Base-by-base conservation (phyloP, 2,329 filamentous ascomycete genomes). In the Xylariales sp. region DNA sequence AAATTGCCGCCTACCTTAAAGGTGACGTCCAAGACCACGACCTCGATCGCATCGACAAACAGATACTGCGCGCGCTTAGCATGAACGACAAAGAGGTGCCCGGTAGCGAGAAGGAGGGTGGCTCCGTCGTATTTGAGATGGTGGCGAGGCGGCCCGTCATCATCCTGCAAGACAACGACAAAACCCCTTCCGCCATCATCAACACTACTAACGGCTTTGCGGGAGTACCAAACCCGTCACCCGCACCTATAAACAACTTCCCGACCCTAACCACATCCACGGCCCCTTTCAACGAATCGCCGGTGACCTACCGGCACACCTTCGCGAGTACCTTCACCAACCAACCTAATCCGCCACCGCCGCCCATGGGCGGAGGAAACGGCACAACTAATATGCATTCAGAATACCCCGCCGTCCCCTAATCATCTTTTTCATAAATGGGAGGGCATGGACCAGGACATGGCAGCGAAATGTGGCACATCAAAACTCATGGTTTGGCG, bases 11-110 rank as follows among this genome's bases (percentile, higher is more conserved):
- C n/a, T 77, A 75, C 65, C 69, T 77, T 9, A 73, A 72, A 54
- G 75, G 75, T 23, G 68, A 69, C 16, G 41, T 72, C 39, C 63
- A 55, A 14, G 74, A 76, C 49, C 68, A 67, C 12, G 75, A 76
- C 9, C 70, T 77, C 14, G 75, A 75, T 48, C 70, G 69, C 30
- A 72, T 77, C 55, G 75, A 77, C 56, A 67, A 65, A 12, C 75
- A 77, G 30, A 77, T 77, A 58, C 45, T 77, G 30, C 74, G 75
- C 41, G 75, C 75, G 0, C 71, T 77, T 9, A 73, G 71, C 46
- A 74, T 77, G 68, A 71, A 71, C 58, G 75, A 77, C 12, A 71
- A 67, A 57, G 75, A 77, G 46, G 14, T 68, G 9, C 70, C 71
- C 1, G 64, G 64, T 1, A 65, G 39, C 28, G 63, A 67, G n/a